phyloP scores from a whole-genome alignment of 495 filamentous ascomycete species.

The Daldinia loculata region DNA sequence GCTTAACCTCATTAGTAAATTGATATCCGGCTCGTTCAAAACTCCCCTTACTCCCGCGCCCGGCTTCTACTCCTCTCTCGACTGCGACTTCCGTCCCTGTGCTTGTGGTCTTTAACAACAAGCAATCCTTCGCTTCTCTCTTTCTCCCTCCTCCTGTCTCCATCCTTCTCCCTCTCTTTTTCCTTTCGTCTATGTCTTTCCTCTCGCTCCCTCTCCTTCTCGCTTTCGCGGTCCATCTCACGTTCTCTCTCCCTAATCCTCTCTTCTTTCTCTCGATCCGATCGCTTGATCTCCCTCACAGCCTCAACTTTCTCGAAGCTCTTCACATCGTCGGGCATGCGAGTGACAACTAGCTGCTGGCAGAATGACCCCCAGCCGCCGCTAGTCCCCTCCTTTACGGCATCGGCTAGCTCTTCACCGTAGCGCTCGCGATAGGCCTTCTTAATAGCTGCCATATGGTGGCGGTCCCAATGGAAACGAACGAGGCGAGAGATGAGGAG shows the following conservation, averaged over 20 bases:
- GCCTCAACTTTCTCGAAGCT: slow-evolving; percentile 52
- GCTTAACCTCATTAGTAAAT: not conserved
- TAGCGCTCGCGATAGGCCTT: slow-evolving; percentile 75
- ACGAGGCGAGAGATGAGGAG: slow-evolving; percentile 83
- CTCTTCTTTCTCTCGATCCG: slow-evolving; percentile 32
- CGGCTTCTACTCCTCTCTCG: slow-evolving; percentile 47
- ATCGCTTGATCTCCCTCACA: slow-evolving; percentile 29
- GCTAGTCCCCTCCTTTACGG: slow-evolving; percentile 59
- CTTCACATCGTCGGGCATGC: slow-evolving; percentile 63
- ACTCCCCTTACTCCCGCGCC: slow-evolving; percentile 29
- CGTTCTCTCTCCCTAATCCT: slow-evolving; percentile 35
- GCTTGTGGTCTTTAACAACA: slow-evolving; percentile 41
- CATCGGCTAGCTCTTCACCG: slow-evolving; percentile 71
- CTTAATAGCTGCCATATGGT: slow-evolving; percentile 77
- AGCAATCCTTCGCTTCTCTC: slow-evolving; percentile 41
- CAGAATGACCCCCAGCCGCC: slow-evolving; percentile 64
- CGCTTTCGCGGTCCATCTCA: slow-evolving; percentile 41
- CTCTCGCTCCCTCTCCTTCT: slow-evolving; percentile 47
- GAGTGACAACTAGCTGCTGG: slow-evolving; percentile 59
- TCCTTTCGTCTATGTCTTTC: slow-evolving; percentile 29
- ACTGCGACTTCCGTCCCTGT: slow-evolving; percentile 49
- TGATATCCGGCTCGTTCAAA: not conserved
- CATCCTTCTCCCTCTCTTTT: slow-evolving; percentile 34
- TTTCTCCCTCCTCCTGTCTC: slow-evolving; percentile 30
- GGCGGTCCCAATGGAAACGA: slow-evolving; percentile 83